phyloP scores from a whole-genome alignment of 1,284 basidiomycete genomes.

The Malassezia japonica region DNA sequence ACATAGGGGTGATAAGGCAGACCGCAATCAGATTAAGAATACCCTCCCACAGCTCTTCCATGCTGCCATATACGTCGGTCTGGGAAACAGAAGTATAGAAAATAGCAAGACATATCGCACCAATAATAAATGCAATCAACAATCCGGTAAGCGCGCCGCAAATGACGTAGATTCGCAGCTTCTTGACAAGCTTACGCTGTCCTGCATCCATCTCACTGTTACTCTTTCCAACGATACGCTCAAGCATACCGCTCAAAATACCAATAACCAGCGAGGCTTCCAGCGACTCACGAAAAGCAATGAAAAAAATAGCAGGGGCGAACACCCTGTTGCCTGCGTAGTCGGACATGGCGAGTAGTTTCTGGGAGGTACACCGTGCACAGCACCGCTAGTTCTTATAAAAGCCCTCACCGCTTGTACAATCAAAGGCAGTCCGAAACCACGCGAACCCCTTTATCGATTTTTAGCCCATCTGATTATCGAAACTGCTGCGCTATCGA shows the following conservation, averaged over 20 bases:
- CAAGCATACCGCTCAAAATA: constrained; percentile 41
- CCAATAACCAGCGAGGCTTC: constrained; percentile 45
- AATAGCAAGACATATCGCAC: constrained; percentile 40
- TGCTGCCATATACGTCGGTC: constrained; percentile 53
- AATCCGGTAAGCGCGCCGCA: constrained; percentile 33
- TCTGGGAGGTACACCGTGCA: too few relatives aligned
- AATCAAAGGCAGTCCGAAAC: too few relatives aligned
- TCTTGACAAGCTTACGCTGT: constrained; percentile 24
- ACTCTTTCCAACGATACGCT: constrained; percentile 29
- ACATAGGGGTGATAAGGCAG: constrained; percentile 43
- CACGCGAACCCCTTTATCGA: too few relatives aligned
- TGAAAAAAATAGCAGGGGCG: constrained; percentile 45
- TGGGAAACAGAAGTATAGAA: constrained; percentile 46
- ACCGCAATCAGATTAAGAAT: constrained; percentile 45
- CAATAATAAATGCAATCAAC: constrained; percentile 33
- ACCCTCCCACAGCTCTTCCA: constrained; percentile 46
- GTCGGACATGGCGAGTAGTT: constrained; percentile 20
- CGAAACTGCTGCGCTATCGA: too few relatives aligned
- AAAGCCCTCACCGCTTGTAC: too few relatives aligned
- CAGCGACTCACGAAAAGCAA: constrained; percentile 41
- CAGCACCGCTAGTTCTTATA: too few relatives aligned
- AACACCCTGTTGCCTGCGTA: constrained; percentile 33
- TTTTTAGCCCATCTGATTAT: too few relatives aligned
- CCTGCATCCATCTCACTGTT: constrained; percentile 18
- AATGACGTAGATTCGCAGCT: constrained; percentile 26